Evolutionary conservation across 192 early-diverging fungal species (phyloP).

Genomic region (Backusella liffmaniae): DNA sequence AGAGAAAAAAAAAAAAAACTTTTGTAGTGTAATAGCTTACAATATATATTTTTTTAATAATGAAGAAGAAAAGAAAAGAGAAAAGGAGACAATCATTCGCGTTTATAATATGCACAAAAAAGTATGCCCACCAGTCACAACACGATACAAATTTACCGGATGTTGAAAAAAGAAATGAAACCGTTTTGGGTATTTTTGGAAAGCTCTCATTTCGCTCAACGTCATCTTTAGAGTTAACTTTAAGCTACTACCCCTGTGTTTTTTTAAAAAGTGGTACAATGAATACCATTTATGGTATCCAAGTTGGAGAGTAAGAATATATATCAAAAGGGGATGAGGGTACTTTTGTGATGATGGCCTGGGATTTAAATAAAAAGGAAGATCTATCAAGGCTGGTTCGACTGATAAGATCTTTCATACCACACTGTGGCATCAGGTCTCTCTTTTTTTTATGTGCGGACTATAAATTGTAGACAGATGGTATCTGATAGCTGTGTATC

Average conservation of each 20-base stretch:
- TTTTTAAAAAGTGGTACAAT: not conserved
- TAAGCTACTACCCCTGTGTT: not conserved
- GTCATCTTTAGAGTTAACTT: not conserved
- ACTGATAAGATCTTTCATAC: conserved; percentile 4
- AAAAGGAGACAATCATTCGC: not conserved
- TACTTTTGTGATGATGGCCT: not conserved
- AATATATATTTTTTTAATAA: not conserved
- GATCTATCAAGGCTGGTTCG: not conserved
- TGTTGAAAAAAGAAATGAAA: not conserved
- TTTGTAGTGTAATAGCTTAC: not conserved
- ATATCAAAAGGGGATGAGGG: not conserved
- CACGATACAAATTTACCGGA: not conserved
- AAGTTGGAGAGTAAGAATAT: not conserved
- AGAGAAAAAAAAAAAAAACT: too few species aligned
- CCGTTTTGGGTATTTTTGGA: conserved; percentile 1
- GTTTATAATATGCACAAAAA: conserved; percentile 7
- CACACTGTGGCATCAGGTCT: not conserved
- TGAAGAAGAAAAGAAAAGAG: not conserved
- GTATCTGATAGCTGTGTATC: not conserved
- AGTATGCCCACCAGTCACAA: not conserved
- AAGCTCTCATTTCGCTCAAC: not conserved
- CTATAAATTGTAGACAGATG: not conserved
- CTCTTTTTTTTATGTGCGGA: not conserved
- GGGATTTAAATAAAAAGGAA: not conserved
- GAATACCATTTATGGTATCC: not conserved